Evolutionary conservation across 1,284 basidiomycete genomes (phyloP).

Genomic region (Serendipita sp.): DNA sequence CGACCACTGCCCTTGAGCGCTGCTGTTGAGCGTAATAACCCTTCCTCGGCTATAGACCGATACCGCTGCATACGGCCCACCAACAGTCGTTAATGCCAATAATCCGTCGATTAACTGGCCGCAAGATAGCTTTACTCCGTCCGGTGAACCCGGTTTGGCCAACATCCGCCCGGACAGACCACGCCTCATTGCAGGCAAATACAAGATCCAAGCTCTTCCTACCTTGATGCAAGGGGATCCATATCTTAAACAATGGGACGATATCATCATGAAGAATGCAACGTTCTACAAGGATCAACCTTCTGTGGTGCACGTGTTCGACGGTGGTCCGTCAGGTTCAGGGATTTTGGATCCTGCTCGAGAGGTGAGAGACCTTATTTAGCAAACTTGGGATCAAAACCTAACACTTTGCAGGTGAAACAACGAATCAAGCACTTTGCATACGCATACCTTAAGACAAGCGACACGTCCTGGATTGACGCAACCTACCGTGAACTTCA

Average conservation of each 20-base stretch:
- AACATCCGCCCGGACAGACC: conserved; percentile 68
- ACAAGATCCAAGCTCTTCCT: conserved; percentile 83
- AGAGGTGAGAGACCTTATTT: conserved; percentile 26
- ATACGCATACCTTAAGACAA: conserved; percentile 83
- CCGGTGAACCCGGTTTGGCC: conserved; percentile 37
- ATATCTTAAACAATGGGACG: conserved; percentile 83
- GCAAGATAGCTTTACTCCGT: conserved; percentile 53
- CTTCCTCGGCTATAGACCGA: conserved; percentile 43
- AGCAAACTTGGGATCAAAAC: conserved; percentile 16
- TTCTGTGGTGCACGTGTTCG: conserved; percentile 60
- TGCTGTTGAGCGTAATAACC: neutral
- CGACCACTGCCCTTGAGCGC: neutral
- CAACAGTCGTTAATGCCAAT: conserved; percentile 46
- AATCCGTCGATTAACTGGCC: conserved; percentile 54
- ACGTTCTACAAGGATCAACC: conserved; percentile 46
- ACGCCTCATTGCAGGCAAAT: conserved; percentile 78
- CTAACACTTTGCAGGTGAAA: conserved; percentile 47
- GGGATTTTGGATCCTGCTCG: conserved; percentile 91
- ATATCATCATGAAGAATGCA: conserved; percentile 83
- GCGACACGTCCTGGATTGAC: conserved; percentile 79
- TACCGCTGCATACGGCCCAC: conserved; percentile 57
- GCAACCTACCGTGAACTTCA: conserved; percentile 72
- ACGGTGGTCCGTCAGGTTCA: conserved; percentile 51
- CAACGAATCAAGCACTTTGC: conserved; percentile 83
- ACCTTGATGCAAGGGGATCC: conserved; percentile 71